Evolutionary conservation across 208 protist genomes (phyloP), one percentile per base, ranked within the genome.

Genomic region (Borovskyia barvae): DNA sequence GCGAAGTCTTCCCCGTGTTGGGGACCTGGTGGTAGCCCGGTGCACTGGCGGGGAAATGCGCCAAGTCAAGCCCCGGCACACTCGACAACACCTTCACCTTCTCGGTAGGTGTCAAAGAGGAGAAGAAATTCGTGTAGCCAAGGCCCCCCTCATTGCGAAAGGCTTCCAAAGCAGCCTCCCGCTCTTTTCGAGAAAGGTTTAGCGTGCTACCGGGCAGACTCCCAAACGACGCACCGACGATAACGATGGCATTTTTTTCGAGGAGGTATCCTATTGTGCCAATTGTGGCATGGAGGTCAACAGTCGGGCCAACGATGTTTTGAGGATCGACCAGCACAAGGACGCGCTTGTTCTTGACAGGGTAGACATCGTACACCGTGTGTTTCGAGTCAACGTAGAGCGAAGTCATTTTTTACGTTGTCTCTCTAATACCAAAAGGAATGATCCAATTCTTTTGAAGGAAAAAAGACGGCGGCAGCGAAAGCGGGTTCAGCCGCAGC

Each of bases 51-150:
- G 43, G 47, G 15, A 41, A 59, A 8, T 26, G 39, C 7, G 66
- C 36, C 6, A 79, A 30, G 37, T 46, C 49, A 22, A 77, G 62
- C 20, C 66, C 65, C 0, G 71, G 60, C 0, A 85, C 57, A n/a
- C 48, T 37, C 24, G 60, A 57, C 17, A 94, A 58, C 35, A 90
- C 66, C 37, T 86, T 65, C 57, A 82, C 42, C 71, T 88, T 89
- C 53, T 61, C 41, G 28, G 39, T 40, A 6, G 77, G 48, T 9
- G 75, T 51, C 9, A 84, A 62, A 6, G 52, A 59, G 36, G 75
- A 73, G 43, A 90, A 90, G 61, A 77, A 90, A 54, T 88, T 78
- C 14, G 67, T 85, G 64, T 84, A 88, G 36, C 87, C 82, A 36
- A 83, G 72, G 1, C 80, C 82, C 2, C 65, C 66, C 46, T 92